Percentiles rank a stretch among this genome's conserved stretches.
Evolutionary conservation across 2,329 filamentous ascomycete species (phyloP).

Genomic region (Apiospora marii): DNA sequence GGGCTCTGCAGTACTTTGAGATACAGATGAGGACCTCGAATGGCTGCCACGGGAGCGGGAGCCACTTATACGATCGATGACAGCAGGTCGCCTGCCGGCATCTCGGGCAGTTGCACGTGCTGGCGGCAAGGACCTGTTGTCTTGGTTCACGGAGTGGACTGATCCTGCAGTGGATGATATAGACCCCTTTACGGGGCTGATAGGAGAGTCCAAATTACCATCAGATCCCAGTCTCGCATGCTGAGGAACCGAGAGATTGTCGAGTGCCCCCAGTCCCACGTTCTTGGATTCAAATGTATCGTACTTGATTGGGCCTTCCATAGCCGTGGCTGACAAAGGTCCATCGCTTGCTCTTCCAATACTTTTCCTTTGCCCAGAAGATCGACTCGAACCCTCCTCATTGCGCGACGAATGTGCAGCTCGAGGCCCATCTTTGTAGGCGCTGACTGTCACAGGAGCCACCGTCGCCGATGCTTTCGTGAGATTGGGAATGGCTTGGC

Average conservation of each 20-base stretch:
- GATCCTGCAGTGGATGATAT: slow-evolving; percentile 36
- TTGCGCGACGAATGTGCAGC: slow-evolving; percentile 45
- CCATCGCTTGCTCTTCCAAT: slow-evolving; percentile 52
- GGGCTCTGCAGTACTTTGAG: slow-evolving; percentile 63
- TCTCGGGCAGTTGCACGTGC: slow-evolving; percentile 44
- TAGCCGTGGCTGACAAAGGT: slow-evolving; percentile 44
- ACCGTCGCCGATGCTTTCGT: slow-evolving; percentile 51
- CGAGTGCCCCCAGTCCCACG: slow-evolving; percentile 37
- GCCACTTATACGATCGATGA: slow-evolving; percentile 63
- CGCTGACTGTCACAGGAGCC: slow-evolving; percentile 58
- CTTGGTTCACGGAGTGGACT: slow-evolving; percentile 43
- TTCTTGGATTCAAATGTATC: slow-evolving; percentile 43
- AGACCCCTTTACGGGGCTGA: slow-evolving; percentile 51
- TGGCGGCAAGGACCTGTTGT: slow-evolving; percentile 39
- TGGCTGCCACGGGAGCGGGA: slow-evolving; percentile 52
- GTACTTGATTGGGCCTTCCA: slow-evolving; percentile 49
- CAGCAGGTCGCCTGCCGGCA: slow-evolving; percentile 53
- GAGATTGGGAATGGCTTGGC: slow-evolving; percentile 43
- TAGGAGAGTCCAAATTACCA: slow-evolving; percentile 52
- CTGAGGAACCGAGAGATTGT: slow-evolving; percentile 39
- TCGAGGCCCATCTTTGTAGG: slow-evolving; percentile 56
- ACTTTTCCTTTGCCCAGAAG: slow-evolving; percentile 47
- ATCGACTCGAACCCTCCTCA: slow-evolving; percentile 53
- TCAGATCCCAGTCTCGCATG: slow-evolving; percentile 49
- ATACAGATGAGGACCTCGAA: slow-evolving; percentile 67